These are phyloP conservation scores for Amanita rubescens DNA, from an alignment of 768 basidiomycete species.

Conservation along the genomic window DNA sequence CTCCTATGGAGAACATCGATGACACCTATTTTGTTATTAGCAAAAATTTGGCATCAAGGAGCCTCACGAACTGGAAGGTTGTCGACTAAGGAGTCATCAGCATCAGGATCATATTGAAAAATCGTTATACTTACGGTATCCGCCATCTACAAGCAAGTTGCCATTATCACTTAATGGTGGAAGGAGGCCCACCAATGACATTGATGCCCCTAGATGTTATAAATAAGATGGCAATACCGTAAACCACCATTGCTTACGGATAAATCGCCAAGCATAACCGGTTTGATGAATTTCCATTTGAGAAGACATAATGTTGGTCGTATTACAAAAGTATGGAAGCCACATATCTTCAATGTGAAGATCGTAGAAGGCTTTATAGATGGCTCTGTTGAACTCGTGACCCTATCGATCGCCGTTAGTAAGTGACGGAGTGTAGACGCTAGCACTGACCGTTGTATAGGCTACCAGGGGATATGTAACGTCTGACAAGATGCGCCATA, in stretches of 20 bases:
- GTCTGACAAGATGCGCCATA: slow-evolving; percentile 91
- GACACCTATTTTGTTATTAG: slow-evolving; percentile 50
- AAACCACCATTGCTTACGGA: slow-evolving; percentile 42
- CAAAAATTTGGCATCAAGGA: not conserved
- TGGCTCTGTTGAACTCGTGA: slow-evolving; percentile 89
- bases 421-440: slow-evolving; percentile 1
- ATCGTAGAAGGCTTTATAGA: slow-evolving; percentile 95
- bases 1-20: slow-evolving; percentile 89
- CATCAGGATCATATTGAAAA: slow-evolving; percentile 1
- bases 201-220: slow-evolving; percentile 68
- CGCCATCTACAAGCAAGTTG: slow-evolving; percentile 84
- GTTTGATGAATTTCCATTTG: slow-evolving; percentile 97
- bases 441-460: slow-evolving; percentile 67
- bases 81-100: slow-evolving; percentile 48
- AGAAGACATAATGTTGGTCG: slow-evolving; percentile 94
- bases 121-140: slow-evolving; percentile 55
- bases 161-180: slow-evolving; percentile 95
- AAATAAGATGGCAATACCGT: slow-evolving; percentile 4
- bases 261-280: slow-evolving; percentile 97
- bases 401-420: slow-evolving; percentile 43
- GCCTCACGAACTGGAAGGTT: slow-evolving; percentile 67
- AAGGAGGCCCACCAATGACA: slow-evolving; percentile 92
- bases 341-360: slow-evolving; percentile 97
- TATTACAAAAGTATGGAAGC: slow-evolving; percentile 97
- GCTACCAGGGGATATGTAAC: slow-evolving; percentile 90